phyloP scores from a whole-genome alignment of 805 yeast genomes.

The Lipomyces anomalus region DNA sequence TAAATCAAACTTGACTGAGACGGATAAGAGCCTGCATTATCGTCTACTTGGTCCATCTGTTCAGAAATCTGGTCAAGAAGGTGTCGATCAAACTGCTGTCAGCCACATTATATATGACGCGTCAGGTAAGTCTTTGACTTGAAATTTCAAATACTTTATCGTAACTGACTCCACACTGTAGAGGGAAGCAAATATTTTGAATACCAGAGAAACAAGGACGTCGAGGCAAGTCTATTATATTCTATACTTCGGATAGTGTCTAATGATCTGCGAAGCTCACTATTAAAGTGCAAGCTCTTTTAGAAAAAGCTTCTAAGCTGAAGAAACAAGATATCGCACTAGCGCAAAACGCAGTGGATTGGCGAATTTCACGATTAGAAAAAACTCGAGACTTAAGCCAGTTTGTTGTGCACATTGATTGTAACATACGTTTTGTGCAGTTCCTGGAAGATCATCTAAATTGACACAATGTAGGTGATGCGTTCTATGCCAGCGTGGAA shows the following conservation, averaged over 20 bases:
- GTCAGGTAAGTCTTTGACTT: constrained; percentile 8
- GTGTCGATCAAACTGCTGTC: constrained; percentile 25
- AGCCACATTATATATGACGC: constrained; percentile 25
- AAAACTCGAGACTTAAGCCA: constrained; percentile 21
- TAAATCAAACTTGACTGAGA: background rate
- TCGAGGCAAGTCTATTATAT: constrained; percentile 4
- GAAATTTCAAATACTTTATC: background rate
- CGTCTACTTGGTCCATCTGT: constrained; percentile 26
- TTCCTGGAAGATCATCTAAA: no score
- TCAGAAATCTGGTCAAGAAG: constrained; percentile 25
- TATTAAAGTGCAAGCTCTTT: background rate
- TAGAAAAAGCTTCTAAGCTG: background rate
- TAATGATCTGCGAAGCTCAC: no score
- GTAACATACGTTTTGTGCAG: constrained; percentile 10
- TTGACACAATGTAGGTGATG: constrained; percentile 43
- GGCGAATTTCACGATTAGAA: constrained; percentile 11
- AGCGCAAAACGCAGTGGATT: background rate
- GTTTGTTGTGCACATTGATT: constrained; percentile 28
- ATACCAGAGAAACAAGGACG: constrained; percentile 22
- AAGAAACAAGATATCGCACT: background rate
- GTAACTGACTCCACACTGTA: background rate
- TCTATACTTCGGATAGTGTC: no score
- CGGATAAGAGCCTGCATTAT: constrained; percentile 13
- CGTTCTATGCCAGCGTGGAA: constrained; percentile 88
- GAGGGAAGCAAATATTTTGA: constrained; percentile 26